Evolutionary conservation across 2,329 filamentous ascomycete genomes (phyloP), one percentile per base, ranked within the genome.

Genomic region (Colletotrichum sp.): DNA sequence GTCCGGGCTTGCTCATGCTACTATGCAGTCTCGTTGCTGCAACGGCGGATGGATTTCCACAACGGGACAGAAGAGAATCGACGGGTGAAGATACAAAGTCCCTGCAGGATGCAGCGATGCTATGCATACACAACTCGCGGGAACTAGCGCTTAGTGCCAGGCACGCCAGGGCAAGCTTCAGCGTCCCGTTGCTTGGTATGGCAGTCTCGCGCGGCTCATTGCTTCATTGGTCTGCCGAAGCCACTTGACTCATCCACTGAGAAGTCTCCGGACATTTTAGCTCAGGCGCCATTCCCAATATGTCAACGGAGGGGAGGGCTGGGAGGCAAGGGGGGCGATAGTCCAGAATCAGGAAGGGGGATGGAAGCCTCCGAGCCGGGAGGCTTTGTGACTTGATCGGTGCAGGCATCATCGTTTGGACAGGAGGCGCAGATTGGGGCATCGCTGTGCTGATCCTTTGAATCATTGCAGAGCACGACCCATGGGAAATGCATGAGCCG

Each of bases 161-260:
- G 70, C 27, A 69, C 74, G 70, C 59, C 73, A 69, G 74, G 70
- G 70, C 74, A 76, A 69, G 65, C 74, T 74, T 76, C 63, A 34
- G n/a, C 36, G 25, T 55, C 19, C 55, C 70, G 29, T n/a, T 69
- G 63, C 57, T 65, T 69, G 63, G 27, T 30, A 34, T 27, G 44
- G n/a, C n/a, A 25, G 34, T 44, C 36, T 27, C 19, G n/a, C 30
- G 34, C 9, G 32, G 15, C n/a, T 62, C 19, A 22, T 32, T 9
- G 34, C 15, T 62, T 32, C 25, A 73, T 76, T 69, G 69, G 72
- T n/a, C 27, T 12, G 15, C 19, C 12, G 19, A 15, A 15, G 16
- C 27, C 25, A 19, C 70, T 63, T 74, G 65, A 76, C 34, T 74
- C 34, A 34, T 25, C 64, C 11, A 49, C 19, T 19, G 11, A 34